Base-by-base conservation (phyloP, 495 filamentous ascomycete species). In the Penicillium steckii region DNA sequence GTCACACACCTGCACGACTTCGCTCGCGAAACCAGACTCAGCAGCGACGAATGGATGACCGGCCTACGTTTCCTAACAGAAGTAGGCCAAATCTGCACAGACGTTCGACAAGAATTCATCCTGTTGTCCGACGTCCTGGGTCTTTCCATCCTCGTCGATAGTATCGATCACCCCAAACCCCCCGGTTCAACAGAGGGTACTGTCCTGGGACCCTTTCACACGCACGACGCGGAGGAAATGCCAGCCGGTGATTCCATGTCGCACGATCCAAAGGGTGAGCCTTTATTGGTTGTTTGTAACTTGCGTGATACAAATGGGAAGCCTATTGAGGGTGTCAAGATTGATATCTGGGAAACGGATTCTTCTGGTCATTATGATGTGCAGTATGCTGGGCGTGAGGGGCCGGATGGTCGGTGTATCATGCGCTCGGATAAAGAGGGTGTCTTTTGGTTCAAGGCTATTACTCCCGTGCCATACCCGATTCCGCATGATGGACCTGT, bases 261-360 rank as follows among this genome's bases (percentile, higher is more conserved):
- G 12, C 82, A 83, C 51, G 89, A 93, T 58, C 65, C 70, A 12
- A 44, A 62, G 19, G 74, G 74, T 35, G 62, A 73, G 45, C 86
- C 88, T 0, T 81, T 90, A 56, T 81, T 96, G 9, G 85, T 89
- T 12, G 61, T 91, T 13, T 93, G 91, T 72, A 88, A 80, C 0
- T 72, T 97, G 48, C 80, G 77, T 42, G 89, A 95, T 68, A 81
- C 79, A 1, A 25, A 63, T 5, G 91, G 90, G 0, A 73, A 71
- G 9, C 89, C 92, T 0, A 74, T 96, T 21, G 50, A 73, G 10
- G 83, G 74, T 43, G 89, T 87, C 2, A 89, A 86, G 64, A 81
- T 96, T 56, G 90, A 96, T 67, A 90, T 96, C 61, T 97, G 92
- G 92, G 92, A 96, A 71, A 93, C 91, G 15, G 91, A 97, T 61